Conservation (phyloP, 306 rosid genomes). For the Neltuma alba region DNA sequence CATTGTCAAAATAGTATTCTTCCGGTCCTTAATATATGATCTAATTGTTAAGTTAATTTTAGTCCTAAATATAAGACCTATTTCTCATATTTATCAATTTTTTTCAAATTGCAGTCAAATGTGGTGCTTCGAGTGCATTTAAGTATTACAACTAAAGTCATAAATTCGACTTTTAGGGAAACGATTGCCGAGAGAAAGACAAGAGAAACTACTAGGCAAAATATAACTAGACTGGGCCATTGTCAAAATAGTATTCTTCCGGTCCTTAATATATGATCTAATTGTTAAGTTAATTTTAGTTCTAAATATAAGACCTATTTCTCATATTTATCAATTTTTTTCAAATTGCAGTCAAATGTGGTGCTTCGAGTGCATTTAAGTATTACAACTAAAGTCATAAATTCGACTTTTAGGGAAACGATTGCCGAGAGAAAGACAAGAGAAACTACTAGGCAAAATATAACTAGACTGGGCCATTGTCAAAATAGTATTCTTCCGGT, state of each 20-base stretch:
- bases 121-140: background rate
- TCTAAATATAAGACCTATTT: no score
- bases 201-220: background rate
- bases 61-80: no score
- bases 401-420: background rate
- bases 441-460: background rate
- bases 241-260: no score
- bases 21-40: no score
- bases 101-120: background rate
- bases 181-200: background rate
- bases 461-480: background rate
- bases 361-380: background rate
- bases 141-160: background rate
- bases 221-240: background rate
- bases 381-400: background rate
- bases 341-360: background rate
- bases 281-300: no score
- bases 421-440: background rate
- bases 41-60: no score
- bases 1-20: background rate
- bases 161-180: background rate
- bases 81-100: no score
- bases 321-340: no score
- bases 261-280: no score
- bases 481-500: no score